Evolutionary conservation across 345 rosid genomes (phyloP).

Genomic region (Hibiscus syriacus): DNA sequence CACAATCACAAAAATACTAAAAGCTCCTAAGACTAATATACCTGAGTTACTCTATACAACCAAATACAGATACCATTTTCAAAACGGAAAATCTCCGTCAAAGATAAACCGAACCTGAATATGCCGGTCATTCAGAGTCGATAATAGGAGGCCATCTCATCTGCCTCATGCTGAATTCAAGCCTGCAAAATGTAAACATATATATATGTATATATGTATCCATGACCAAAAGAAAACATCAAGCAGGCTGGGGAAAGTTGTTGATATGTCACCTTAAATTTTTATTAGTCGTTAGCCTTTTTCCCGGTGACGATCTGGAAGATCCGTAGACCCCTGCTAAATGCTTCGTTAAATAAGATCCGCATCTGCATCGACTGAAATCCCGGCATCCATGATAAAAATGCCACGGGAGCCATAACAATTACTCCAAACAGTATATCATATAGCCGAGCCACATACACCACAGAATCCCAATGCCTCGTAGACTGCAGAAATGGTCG

Average conservation of each 20-base stretch:
- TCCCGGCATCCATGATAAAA: slow-evolving; percentile 84
- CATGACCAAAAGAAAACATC: background rate
- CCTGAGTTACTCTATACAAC: too few relatives aligned
- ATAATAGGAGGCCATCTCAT: too few relatives aligned
- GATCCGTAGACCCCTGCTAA: slow-evolving; percentile 82
- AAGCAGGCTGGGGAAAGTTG: background rate
- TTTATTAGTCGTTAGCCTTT: slow-evolving; percentile 25
- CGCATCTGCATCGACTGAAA: slow-evolving; percentile 83
- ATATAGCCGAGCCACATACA: slow-evolving; percentile 68
- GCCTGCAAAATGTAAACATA: too few relatives aligned
- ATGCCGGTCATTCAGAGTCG: too few relatives aligned
- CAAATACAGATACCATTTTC: background rate
- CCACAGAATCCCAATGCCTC: slow-evolving; percentile 63
- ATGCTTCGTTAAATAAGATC: slow-evolving; percentile 82
- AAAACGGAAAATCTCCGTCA: too few relatives aligned
- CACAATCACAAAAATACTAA: too few relatives aligned
- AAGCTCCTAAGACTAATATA: too few relatives aligned
- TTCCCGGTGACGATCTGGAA: slow-evolving; percentile 65
- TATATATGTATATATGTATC: background rate
- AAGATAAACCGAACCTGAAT: too few relatives aligned
- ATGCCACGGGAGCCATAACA: slow-evolving; percentile 73
- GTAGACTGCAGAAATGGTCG: slow-evolving; percentile 35
- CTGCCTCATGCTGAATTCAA: too few relatives aligned
- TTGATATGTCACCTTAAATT: background rate
- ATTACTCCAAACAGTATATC: slow-evolving; percentile 68